Conservation (phyloP, 176 grass and related monocot species). For the Carex littledalei region DNA sequence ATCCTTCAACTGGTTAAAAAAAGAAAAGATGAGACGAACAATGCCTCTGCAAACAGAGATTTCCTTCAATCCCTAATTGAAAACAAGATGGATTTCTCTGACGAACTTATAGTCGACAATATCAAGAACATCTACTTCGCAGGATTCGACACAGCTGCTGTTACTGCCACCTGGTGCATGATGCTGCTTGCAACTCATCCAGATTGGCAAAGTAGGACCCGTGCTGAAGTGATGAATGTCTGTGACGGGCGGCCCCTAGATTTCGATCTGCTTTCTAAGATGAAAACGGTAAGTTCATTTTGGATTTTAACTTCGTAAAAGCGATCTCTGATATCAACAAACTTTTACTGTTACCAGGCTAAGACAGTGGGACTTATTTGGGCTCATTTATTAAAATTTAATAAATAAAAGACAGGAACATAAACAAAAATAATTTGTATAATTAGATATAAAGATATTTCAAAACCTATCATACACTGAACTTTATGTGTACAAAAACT, state of each 20-base stretch:
- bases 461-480: background rate
- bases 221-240: conserved; percentile 23
- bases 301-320: background rate
- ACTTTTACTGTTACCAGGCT: background rate
- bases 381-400: background rate
- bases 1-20: conserved; percentile 35
- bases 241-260: conserved; percentile 6
- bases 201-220: conserved; percentile 39
- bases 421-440: background rate
- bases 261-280: conserved; percentile 20
- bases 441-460: background rate
- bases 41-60: background rate
- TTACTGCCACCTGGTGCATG: conserved; percentile 42
- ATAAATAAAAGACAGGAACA: background rate
- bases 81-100: conserved; percentile 19
- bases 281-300: conserved; percentile 39
- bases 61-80: conserved; percentile 24
- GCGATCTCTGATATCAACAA: background rate
- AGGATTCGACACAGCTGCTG: conserved; percentile 38
- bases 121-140: conserved; percentile 67
- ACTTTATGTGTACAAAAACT: background rate
- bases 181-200: conserved; percentile 45
- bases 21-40: background rate
- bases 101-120: conserved; percentile 44
- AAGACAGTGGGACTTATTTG: background rate